Evolutionary conservation across 257 asterid species (phyloP).

Genomic region (Nicotiana paniculata): DNA sequence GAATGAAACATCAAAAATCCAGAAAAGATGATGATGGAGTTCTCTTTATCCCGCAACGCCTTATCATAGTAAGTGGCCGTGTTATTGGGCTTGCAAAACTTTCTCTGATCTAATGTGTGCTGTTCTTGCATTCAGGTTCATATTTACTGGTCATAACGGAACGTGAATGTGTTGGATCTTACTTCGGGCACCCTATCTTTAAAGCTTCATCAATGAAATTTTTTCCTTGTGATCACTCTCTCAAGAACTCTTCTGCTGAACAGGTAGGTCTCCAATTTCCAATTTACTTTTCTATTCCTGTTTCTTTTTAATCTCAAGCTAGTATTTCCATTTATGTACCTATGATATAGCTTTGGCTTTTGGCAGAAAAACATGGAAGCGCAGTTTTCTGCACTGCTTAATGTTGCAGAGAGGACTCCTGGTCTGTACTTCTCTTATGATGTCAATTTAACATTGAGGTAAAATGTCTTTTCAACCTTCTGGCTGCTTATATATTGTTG

Average conservation of each 20-base stretch:
- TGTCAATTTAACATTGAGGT: constrained; percentile 91
- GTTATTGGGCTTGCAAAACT: not conserved
- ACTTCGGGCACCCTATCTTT: constrained; percentile 73
- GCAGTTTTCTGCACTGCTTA: constrained; percentile 61
- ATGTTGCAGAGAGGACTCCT: constrained; percentile 58
- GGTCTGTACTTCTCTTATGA: constrained; percentile 90
- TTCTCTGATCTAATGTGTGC: not conserved
- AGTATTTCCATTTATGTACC: constrained; percentile 12
- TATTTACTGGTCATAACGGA: constrained; percentile 69
- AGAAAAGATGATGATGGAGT: not conserved
- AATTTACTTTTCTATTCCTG: constrained; percentile 10
- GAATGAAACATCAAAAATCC: not conserved
- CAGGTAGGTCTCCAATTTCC: constrained; percentile 38
- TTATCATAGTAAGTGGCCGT: not conserved
- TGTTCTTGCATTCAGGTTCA: constrained; percentile 48
- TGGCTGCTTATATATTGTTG: not conserved
- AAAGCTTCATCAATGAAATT: constrained; percentile 66
- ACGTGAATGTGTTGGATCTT: constrained; percentile 74
- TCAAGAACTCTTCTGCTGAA: constrained; percentile 59
- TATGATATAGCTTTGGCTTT: constrained; percentile 18
- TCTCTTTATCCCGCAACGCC: not conserved
- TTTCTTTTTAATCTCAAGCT: constrained; percentile 8
- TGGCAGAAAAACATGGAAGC: constrained; percentile 74
- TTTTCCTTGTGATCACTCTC: constrained; percentile 76
- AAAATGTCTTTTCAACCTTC: constrained; percentile 5